These are phyloP conservation scores for Cryptococcus jaspeensis DNA, from an alignment of 1,284 basidiomycete species.

Conservation along the genomic window DNA sequence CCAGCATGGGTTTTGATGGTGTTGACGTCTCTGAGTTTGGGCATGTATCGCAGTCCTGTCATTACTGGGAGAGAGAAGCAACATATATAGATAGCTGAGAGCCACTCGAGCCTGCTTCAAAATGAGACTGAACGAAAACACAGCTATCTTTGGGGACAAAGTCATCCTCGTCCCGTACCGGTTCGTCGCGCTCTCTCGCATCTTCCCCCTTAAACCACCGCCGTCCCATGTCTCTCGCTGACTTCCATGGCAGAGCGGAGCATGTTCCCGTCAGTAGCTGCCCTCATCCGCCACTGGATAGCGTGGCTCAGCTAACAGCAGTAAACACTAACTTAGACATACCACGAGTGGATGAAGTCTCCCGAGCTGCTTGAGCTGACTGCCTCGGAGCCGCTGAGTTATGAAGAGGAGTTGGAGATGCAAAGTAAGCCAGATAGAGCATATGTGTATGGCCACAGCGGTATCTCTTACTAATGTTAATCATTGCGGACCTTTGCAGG, in stretches of 20 bases:
- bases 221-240: not conserved
- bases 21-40: too few relatives aligned
- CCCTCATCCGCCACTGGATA: not conserved
- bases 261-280: constrained; percentile 61
- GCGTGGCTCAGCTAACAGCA: too few relatives aligned
- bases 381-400: constrained; percentile 77
- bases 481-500: not conserved
- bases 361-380: constrained; percentile 72
- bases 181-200: constrained; percentile 40
- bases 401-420: constrained; percentile 89
- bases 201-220: constrained; percentile 1
- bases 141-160: constrained; percentile 61
- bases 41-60: too few relatives aligned
- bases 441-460: not conserved
- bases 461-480: not conserved
- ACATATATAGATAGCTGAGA: too few relatives aligned
- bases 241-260: constrained; percentile 50
- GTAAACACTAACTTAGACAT: constrained; percentile 58
- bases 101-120: too few relatives aligned
- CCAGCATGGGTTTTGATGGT: too few relatives aligned
- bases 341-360: constrained; percentile 88
- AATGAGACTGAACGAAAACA: constrained; percentile 66
- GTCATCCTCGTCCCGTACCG: constrained; percentile 74
- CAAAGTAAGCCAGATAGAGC: constrained; percentile 61
- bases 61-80: too few relatives aligned